A percentile compares a stretch with the other conserved stretches of the same genome.
phyloP scores from a whole-genome alignment of 2,329 filamentous ascomycete genomes.

The Pleomassaria siparia region DNA sequence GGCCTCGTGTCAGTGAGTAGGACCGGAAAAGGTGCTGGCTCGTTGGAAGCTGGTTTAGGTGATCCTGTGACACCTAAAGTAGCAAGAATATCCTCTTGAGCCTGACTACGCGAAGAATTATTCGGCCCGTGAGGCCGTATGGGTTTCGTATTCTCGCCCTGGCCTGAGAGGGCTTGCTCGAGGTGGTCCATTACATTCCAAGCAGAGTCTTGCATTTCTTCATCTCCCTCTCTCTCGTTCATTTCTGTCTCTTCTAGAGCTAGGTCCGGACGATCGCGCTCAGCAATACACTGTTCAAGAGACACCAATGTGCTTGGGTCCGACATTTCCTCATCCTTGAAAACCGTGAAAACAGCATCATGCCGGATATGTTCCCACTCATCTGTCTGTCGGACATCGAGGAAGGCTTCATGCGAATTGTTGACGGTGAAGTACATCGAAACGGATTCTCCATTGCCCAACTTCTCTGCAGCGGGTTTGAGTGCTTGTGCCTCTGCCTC shows the following conservation, averaged over 20 bases:
- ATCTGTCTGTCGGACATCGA: conserved; percentile 53
- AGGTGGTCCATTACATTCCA: conserved; percentile 45
- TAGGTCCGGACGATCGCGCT: conserved; percentile 43
- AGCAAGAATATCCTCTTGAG: conserved; percentile 42
- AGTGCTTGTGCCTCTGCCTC: conserved; percentile 49
- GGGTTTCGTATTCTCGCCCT: conserved; percentile 15
- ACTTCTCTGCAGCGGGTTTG: conserved; percentile 38
- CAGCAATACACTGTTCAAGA: conserved; percentile 46
- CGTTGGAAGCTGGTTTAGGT: conserved; percentile 36
- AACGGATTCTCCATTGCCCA: conserved; percentile 48
- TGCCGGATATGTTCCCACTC: conserved; percentile 53
- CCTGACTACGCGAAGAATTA: conserved; percentile 15
- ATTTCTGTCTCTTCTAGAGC: conserved; percentile 17
- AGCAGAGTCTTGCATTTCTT: conserved; percentile 37
- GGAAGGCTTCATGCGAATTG: conserved; percentile 47
- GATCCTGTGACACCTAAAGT: conserved; percentile 40
- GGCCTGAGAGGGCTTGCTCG: conserved; percentile 40
- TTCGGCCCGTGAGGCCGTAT: background rate
- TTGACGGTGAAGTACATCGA: conserved; percentile 53
- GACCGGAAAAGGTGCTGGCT: conserved; percentile 17
- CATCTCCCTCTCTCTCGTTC: conserved; percentile 30
- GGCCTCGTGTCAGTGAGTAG: conserved; percentile 12
- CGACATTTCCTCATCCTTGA: conserved; percentile 42
- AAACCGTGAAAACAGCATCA: conserved; percentile 53
- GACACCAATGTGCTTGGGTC: conserved; percentile 37